Conservation (phyloP, 805 yeast genomes). For the Myxozyma neotropica region DNA sequence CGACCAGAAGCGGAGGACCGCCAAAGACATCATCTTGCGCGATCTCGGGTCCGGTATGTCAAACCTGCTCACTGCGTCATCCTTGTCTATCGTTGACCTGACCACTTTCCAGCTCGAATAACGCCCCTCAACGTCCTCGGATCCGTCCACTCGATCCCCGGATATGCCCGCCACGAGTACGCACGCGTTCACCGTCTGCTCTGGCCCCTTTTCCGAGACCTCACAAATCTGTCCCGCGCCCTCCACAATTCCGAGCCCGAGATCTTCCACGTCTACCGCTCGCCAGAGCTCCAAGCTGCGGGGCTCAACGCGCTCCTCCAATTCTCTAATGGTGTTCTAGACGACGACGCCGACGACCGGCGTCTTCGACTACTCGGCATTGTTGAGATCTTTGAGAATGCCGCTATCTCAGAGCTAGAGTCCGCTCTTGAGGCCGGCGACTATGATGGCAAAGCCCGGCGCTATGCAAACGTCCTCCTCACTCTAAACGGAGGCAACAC, state of each 20-base stretch:
- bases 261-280: constrained; percentile 51
- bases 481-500: too few relatives aligned
- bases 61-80: too few relatives aligned
- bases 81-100: too few relatives aligned
- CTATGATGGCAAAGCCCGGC: constrained; percentile 44
- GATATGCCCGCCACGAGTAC: constrained; percentile 47
- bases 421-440: constrained; percentile 55
- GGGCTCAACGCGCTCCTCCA: constrained; percentile 47
- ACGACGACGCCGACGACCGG: constrained; percentile 44
- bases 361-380: constrained; percentile 52
- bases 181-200: constrained; percentile 47
- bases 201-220: constrained; percentile 49
- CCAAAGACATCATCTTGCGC: too few relatives aligned
- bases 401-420: constrained; percentile 69
- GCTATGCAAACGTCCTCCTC: constrained; percentile 42
- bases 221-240: constrained; percentile 48
- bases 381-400: constrained; percentile 70
- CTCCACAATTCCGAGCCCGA: constrained; percentile 49
- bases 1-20: too few relatives aligned
- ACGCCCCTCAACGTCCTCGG: constrained; percentile 47
- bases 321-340: constrained; percentile 43
- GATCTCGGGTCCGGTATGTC: too few relatives aligned
- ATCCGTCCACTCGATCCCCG: constrained; percentile 38
- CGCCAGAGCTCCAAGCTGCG: constrained; percentile 59
- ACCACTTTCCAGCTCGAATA: too few relatives aligned